A percentile compares a stretch with the other conserved stretches of the same genome.
Conservation (phyloP, 106 monocot genomes). For the Acorus calamus region DNA sequence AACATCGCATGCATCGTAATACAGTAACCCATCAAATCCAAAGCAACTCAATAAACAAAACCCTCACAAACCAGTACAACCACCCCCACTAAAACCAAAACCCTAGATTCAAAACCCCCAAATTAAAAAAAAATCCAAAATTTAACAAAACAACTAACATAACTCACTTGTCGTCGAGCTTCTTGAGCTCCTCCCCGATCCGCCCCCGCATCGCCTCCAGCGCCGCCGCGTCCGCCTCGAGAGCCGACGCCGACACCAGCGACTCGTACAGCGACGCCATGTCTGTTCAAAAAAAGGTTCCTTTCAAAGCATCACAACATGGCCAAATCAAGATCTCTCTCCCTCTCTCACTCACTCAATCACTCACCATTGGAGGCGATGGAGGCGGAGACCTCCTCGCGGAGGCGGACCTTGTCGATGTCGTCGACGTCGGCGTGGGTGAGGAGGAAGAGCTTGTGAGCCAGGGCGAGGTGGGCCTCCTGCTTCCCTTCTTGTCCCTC, state of each 20-base stretch:
- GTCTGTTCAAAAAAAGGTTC: constrained; percentile 14
- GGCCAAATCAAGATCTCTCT: no score
- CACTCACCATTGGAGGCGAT: constrained; percentile 62
- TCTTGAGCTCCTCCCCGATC: constrained; percentile 77
- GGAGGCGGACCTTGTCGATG: constrained; percentile 81
- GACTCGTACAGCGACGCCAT: constrained; percentile 83
- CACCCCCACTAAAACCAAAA: no score
- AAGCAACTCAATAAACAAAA: no score
- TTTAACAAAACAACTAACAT: background rate
- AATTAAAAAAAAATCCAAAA: background rate
- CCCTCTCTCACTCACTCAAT: no score
- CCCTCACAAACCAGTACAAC: no score
- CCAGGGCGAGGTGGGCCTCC: constrained; percentile 65
- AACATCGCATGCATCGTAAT: no score
- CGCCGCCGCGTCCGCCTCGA: constrained; percentile 50
- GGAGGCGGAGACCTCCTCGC: constrained; percentile 54
- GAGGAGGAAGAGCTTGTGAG: constrained; percentile 83
- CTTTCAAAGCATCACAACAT: no score
- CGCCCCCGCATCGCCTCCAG: constrained; percentile 53
- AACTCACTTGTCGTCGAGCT: constrained; percentile 80
- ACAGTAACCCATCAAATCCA: no score
- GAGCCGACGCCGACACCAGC: constrained; percentile 37
- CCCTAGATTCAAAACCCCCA: no score
- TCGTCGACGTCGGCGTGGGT: constrained; percentile 84
- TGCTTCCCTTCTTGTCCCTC: constrained; percentile 62